These are phyloP conservation scores for Davidsoniella neocaledoniae DNA, from an alignment of 2,329 filamentous ascomycete genomes.

Conservation along the genomic window DNA sequence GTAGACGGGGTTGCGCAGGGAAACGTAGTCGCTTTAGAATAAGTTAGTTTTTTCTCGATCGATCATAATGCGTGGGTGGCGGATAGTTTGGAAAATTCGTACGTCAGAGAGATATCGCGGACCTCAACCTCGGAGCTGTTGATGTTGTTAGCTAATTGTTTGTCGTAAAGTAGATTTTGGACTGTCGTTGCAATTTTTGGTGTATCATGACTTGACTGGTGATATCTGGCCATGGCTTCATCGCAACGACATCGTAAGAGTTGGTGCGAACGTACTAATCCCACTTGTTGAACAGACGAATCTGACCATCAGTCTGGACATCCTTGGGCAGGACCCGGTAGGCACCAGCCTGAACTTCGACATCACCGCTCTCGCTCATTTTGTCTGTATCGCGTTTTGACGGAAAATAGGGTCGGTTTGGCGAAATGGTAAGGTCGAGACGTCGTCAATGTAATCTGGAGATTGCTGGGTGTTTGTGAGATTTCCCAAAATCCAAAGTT, in stretches of 20 bases:
- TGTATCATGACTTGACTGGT: background rate
- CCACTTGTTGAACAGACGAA: conserved; percentile 98
- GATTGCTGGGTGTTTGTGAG: conserved; percentile 13
- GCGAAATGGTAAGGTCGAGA: conserved; percentile 19
- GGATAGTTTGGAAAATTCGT: conserved; percentile 21
- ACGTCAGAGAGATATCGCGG: conserved; percentile 99
- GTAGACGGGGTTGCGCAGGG: conserved; percentile 98
- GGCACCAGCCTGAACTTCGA: conserved; percentile 69
- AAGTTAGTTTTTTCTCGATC: conserved; percentile 3
- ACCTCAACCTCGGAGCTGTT: conserved; percentile 71
- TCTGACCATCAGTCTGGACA: conserved; percentile 74
- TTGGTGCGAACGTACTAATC: conserved; percentile 35
- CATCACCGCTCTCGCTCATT: conserved; percentile 92
- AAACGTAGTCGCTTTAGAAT: conserved; percentile 80
- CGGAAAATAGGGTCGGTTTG: conserved; percentile 17
- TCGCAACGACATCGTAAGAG: conserved; percentile 4
- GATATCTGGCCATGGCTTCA: background rate
- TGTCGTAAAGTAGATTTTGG: background rate
- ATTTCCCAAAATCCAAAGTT: conserved; percentile 14
- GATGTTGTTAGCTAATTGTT: conserved; percentile 7
- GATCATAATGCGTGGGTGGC: background rate
- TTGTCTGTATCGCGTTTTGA: conserved; percentile 21
- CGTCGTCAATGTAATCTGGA: conserved; percentile 12
- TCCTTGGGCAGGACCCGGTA: conserved; percentile 85
- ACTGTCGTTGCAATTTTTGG: background rate